These are phyloP conservation scores for Auriscalpium vulgare DNA, from an alignment of 768 basidiomycete genomes.

Conservation along the genomic window DNA sequence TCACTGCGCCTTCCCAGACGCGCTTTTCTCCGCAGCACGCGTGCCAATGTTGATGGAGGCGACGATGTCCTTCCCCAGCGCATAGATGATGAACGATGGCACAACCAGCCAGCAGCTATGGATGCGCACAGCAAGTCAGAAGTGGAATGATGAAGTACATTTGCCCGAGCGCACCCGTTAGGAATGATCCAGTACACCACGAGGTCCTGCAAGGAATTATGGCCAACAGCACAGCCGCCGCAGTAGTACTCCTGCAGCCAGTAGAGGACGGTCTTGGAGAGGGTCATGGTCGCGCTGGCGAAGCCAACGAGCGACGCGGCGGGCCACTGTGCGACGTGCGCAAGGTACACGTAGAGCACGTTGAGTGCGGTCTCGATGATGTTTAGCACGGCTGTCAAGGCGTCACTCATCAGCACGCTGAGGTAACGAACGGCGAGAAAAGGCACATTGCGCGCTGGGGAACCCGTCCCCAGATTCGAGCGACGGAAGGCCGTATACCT, in stretches of 20 bases:
- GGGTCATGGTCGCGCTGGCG: conserved; percentile 63
- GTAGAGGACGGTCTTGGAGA: conserved; percentile 83
- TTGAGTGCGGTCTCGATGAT: conserved; percentile 73
- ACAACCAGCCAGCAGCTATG: conserved; percentile 70
- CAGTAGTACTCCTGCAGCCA: conserved; percentile 75
- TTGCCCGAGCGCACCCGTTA: conserved; percentile 51
- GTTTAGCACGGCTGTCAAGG: conserved; percentile 62
- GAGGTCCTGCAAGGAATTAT: conserved; percentile 49
- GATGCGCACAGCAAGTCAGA: background rate
- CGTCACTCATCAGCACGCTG: background rate
- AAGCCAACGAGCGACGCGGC: conserved; percentile 72
- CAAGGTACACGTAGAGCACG: conserved; percentile 66
- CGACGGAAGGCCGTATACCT: conserved; percentile 71
- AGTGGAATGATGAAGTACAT: background rate
- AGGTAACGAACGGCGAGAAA: background rate
- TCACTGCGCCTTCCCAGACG: conserved; percentile 26
- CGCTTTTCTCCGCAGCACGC: conserved; percentile 20
- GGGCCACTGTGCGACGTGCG: conserved; percentile 52
- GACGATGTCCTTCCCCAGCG: conserved; percentile 56
- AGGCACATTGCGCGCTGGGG: conserved; percentile 75
- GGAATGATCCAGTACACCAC: conserved; percentile 65
- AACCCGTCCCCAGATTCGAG: conserved; percentile 67
- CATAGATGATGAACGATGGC: conserved; percentile 50
- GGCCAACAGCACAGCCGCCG: conserved; percentile 63
- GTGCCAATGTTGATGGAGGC: conserved; percentile 30